These are phyloP conservation scores for Venturia nashicola DNA, from an alignment of 2,329 filamentous ascomycete genomes.

Conservation along the genomic window DNA sequence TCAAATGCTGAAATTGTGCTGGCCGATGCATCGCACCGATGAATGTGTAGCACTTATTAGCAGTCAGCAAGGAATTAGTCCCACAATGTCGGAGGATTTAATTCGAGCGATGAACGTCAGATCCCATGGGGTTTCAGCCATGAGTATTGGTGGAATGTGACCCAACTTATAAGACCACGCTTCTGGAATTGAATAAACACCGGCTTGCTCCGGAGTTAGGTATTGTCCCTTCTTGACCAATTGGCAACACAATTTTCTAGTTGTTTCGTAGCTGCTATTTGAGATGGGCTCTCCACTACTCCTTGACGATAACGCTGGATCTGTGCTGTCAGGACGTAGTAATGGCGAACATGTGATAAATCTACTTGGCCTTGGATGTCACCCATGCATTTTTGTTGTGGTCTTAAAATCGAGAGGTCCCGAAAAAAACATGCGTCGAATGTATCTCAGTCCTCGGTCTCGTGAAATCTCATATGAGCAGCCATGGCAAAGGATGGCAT, in stretches of 20 bases:
- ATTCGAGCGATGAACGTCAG: too few relatives aligned
- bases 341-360: background rate
- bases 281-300: too few relatives aligned
- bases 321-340: background rate
- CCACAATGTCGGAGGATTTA: too few relatives aligned
- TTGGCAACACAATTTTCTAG: too few relatives aligned
- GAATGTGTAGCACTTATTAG: background rate
- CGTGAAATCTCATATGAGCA: slow-evolving; percentile 45
- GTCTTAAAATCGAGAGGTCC: background rate
- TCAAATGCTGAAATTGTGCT: background rate
- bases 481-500: slow-evolving; percentile 47
- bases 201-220: too few relatives aligned
- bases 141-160: background rate
- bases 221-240: too few relatives aligned
- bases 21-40: background rate
- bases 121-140: too few relatives aligned
- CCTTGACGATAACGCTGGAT: background rate
- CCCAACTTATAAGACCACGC: background rate
- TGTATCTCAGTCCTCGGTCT: slow-evolving; percentile 17
- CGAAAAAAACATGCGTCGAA: background rate
- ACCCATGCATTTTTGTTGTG: background rate
- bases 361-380: background rate
- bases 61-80: too few relatives aligned
- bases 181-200: background rate
- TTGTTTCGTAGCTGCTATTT: background rate